A percentile compares a stretch with the other conserved stretches of the same genome.
phyloP scores from a whole-genome alignment of 352 stramenopile genomes.

The Plasmopara halstedii region DNA sequence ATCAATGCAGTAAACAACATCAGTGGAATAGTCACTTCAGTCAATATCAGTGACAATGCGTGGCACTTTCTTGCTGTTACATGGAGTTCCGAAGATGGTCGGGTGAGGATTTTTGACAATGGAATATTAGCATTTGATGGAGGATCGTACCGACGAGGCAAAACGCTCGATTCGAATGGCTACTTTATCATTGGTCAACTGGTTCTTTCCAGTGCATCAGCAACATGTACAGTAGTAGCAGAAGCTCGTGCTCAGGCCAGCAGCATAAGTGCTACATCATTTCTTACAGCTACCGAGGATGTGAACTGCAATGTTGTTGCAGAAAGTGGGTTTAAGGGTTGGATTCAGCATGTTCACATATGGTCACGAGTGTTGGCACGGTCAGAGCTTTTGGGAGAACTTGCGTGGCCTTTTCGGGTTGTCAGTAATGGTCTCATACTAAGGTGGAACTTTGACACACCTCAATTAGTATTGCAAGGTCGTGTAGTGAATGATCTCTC shows the following conservation, averaged over 20 bases:
- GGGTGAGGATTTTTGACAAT: slow-evolving; percentile 52
- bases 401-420: slow-evolving; percentile 46
- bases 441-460: slow-evolving; percentile 53
- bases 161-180: slow-evolving; percentile 20
- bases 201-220: slow-evolving; percentile 11
- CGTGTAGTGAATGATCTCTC: slow-evolving; percentile 41
- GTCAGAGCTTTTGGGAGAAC: slow-evolving; percentile 41
- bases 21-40: slow-evolving; percentile 37
- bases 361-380: slow-evolving; percentile 41
- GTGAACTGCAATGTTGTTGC: slow-evolving; percentile 23
- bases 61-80: slow-evolving; percentile 63
- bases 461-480: slow-evolving; percentile 16
- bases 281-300: slow-evolving; percentile 1
- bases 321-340: slow-evolving; percentile 24
- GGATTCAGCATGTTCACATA: slow-evolving; percentile 56
- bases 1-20: slow-evolving; percentile 29
- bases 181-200: slow-evolving; percentile 44
- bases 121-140: slow-evolving; percentile 62
- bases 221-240: slow-evolving; percentile 4
- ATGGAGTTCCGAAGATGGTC: slow-evolving; percentile 51
- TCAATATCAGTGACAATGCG: slow-evolving; percentile 52
- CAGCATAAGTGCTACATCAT: neutral
- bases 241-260: slow-evolving; percentile 2
- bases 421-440: slow-evolving; percentile 51
- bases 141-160: slow-evolving; percentile 40